These are phyloP conservation scores for Domatiomyces globalis DNA, from an alignment of 2,329 filamentous ascomycete species.

Conservation along the genomic window DNA sequence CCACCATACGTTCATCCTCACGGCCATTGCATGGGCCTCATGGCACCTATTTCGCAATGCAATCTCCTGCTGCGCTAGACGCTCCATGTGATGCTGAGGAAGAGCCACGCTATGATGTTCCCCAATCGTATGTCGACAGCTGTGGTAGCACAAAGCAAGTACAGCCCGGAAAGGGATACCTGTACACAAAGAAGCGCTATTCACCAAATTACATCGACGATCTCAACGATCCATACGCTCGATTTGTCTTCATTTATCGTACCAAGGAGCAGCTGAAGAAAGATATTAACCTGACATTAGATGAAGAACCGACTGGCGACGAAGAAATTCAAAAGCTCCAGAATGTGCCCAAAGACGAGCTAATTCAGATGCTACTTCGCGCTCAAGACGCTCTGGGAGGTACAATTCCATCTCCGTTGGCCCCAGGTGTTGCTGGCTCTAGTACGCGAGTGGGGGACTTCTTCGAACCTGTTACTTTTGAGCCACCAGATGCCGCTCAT, in stretches of 20 bases:
- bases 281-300: conserved; percentile 12
- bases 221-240: conserved; percentile 22
- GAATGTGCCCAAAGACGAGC: conserved; percentile 11
- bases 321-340: conserved; percentile 12
- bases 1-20: background rate
- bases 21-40: conserved; percentile 15
- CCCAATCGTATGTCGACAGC: conserved; percentile 8
- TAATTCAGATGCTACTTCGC: conserved; percentile 14
- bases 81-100: conserved; percentile 11
- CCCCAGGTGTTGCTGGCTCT: background rate
- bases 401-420: conserved; percentile 8
- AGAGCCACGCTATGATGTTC: conserved; percentile 17
- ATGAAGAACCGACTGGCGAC: conserved; percentile 11
- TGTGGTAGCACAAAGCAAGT: conserved; percentile 20
- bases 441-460: background rate
- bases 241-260: conserved; percentile 24
- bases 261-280: conserved; percentile 15
- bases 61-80: conserved; percentile 2
- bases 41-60: conserved; percentile 14
- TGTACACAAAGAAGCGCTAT: conserved; percentile 20
- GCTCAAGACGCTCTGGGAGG: conserved; percentile 13
- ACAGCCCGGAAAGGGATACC: conserved; percentile 19
- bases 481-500: conserved; percentile 8
- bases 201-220: conserved; percentile 21
- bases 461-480: conserved; percentile 10